Evolutionary conservation across 495 filamentous ascomycete species (phyloP).

Genomic region (Hyaloscypha variabilis): DNA sequence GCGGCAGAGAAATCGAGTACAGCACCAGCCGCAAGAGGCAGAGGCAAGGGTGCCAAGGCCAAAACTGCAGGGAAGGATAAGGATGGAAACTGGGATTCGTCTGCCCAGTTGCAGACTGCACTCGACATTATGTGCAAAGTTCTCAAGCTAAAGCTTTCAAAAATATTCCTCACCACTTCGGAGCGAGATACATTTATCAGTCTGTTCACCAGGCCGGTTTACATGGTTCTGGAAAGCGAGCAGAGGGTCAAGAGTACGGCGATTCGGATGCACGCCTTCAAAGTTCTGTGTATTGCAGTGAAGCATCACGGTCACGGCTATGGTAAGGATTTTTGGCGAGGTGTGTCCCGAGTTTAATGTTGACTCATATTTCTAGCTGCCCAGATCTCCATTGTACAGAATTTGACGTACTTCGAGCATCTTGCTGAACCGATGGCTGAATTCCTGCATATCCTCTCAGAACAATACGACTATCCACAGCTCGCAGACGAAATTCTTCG

Average conservation of each 20-base stretch:
- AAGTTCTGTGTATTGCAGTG: conserved; percentile 92
- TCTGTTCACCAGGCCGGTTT: conserved; percentile 90
- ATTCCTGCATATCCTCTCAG: conserved; percentile 91
- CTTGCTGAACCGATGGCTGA: conserved; percentile 98
- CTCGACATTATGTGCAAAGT: conserved; percentile 96
- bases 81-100: conserved; percentile 86
- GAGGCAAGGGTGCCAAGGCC: conserved; percentile 75
- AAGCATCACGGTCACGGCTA: conserved; percentile 99
- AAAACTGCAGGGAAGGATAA: conserved; percentile 73
- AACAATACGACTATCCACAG: conserved; percentile 98
- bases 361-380: conserved; percentile 63
- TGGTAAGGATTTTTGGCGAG: conserved; percentile 56
- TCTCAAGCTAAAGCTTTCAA: conserved; percentile 86
- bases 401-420: conserved; percentile 97
- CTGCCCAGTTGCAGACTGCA: conserved; percentile 81
- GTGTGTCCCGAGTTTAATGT: neutral
- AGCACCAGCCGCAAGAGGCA: conserved; percentile 68
- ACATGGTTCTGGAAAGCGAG: conserved; percentile 92
- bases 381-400: conserved; percentile 97
- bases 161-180: conserved; percentile 94
- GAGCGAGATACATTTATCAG: conserved; percentile 94
- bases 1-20: conserved; percentile 84
- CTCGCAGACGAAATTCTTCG: conserved; percentile 91
- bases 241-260: conserved; percentile 87
- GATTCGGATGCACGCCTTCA: conserved; percentile 95